These are phyloP conservation scores for Suhomyces maxii DNA, from an alignment of 1,139 yeast genomes.

Conservation along the genomic window DNA sequence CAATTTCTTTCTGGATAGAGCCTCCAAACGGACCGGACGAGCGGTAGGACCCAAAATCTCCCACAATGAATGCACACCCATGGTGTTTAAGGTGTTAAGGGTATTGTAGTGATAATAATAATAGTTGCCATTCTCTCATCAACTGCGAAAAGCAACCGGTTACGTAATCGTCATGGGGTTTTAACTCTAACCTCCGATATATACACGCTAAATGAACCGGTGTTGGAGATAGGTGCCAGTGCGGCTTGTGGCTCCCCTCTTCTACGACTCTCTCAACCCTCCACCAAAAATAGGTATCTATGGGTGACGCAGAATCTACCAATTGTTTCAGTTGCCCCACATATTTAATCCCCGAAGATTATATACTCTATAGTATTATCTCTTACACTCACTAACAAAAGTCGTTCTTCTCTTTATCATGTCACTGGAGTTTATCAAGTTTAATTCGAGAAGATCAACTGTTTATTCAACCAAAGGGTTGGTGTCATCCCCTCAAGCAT, in stretches of 20 bases:
- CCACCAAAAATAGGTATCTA: too few species aligned
- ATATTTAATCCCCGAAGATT: too few species aligned
- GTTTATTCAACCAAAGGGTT: constrained; percentile 77
- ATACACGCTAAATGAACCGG: not conserved
- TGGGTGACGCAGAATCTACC: too few species aligned
- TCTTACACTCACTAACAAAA: not conserved
- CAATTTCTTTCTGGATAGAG: constrained; percentile 68
- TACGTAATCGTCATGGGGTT: not conserved
- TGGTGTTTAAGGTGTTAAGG: constrained; percentile 22
- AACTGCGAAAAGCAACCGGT: not conserved
- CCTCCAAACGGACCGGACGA: constrained; percentile 84
- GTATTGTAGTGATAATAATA: not conserved
- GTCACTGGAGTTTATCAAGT: constrained; percentile 23
- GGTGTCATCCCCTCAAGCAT: constrained; percentile 73
- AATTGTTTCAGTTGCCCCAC: too few species aligned
- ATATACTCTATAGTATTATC: not conserved
- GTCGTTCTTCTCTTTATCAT: not conserved
- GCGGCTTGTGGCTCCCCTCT: too few species aligned
- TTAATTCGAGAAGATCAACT: constrained; percentile 67
- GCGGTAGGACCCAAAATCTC: constrained; percentile 88
- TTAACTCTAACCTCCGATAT: not conserved
- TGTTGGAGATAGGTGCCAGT: not conserved
- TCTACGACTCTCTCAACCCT: too few species aligned
- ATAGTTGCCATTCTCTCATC: not conserved
- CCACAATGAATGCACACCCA: constrained; percentile 99